Base-by-base conservation (phyloP, 345 rosid species). In the Hibiscus syriacus region DNA sequence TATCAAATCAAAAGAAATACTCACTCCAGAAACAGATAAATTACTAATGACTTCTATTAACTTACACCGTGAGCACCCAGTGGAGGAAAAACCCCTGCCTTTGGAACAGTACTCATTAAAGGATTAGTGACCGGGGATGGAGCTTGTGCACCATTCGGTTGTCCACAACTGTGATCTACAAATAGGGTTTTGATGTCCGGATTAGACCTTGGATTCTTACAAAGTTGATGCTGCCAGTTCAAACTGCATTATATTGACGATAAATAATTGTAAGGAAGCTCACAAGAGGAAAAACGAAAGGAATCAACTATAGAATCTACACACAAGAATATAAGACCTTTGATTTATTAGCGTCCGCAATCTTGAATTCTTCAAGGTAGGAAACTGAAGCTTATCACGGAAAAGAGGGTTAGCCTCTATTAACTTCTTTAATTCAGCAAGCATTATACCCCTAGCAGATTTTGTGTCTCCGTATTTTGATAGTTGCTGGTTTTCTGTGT, bases 301-400 rank as follows among this genome's bases (percentile, higher is more conserved):
- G 54, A 46, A 11, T 52, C 52, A 26, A 22, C 3, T 3, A 26
- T 14, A 56, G 54, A 45, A 53, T 56, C 60, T 46, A 27, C 5
- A 73, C 41, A 48, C 30, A 67, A 69, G 53, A 71, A 67, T 45
- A n/a, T 66, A 23, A 67, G 67, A 91, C 97, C 96, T 91, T 52
- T 91, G 96, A 79, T 89, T 91, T 57, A 91, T 89, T 64, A 91
- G 77, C 0, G 93, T 91, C 56, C 91, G 83, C 72, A 91, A 56
- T 79, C 96, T 91, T 23, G 97, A 85, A 71, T 77, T 91, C 77
- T 89, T 87, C 78, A 91, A 74, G 11, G 83, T 77, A 64, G 96
- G 97, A 75, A 87, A 85, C 77, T 87, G 97, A 79, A 88, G 91
- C 81, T 91, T 91, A 66, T 91, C 96, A 1, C 93, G 97, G 74